Evolutionary conservation across 768 basidiomycete genomes (phyloP), one percentile per base, ranked within the genome.

Genomic region (Boletellus emodensis): DNA sequence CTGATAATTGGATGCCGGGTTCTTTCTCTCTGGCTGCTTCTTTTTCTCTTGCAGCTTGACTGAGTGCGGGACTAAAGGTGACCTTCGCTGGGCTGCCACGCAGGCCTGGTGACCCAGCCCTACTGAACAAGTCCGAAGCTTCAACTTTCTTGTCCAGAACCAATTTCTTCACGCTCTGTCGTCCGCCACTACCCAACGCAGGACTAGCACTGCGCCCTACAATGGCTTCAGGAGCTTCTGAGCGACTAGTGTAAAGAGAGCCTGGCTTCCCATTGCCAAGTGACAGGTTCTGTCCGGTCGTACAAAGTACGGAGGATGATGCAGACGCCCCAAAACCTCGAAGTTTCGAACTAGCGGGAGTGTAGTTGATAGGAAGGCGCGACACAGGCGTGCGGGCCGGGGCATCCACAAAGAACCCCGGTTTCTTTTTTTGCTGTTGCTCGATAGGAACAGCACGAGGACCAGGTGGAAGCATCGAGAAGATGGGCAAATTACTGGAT

Each of bases 121-220:
- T 72, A 35, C 80, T 76, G 60, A 90, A 85, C 45, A 91, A 60
- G 54, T 91, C 86, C 22, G 79, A 71, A 24, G 88, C 78, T 45
- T 89, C 86, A 14, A 90, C 74, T 63, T 85, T 91, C 70, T 89
- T 93, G 62, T 93, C 88, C 54, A 96, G 65, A 34, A 93, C 84
- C 51, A 97, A 78, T 64, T 95, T 95, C 75, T 97, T 97, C 51
- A 95, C 90, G 63, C 91, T 95, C 51, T 86, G 82, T 48, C 85
- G 75, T 51, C 70, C 75, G 38, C 81, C 87, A 59, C 79, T 85
- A 6, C 88, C 87, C 43, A 90, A 67, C 4, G 82, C 74, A 1
- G 85, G 83, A 55, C 81, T 84, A 10, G 78, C 71, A 48, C 79
- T 80, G 9, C 69, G 65, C 39, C 75, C 77, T 49, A 85, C 52